Base-by-base conservation (phyloP, 1,284 basidiomycete species). In the Inonotus hispidus region DNA sequence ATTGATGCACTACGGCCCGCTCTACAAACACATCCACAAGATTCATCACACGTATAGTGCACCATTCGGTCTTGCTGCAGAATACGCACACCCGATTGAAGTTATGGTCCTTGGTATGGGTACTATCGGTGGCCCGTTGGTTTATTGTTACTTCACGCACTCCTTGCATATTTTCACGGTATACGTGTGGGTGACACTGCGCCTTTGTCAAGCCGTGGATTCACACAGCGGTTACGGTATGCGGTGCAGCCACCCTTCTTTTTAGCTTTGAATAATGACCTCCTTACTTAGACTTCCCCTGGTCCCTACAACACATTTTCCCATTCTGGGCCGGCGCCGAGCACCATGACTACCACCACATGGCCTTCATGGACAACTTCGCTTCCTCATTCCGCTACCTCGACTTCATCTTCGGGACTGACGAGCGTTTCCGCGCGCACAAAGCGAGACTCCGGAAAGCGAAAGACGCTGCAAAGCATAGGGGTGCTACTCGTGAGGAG, bases 321-420 rank as follows among this genome's bases (percentile, higher is more conserved):
- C 96, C 96, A 2, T 93, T 98, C 83, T 99, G 96, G 96, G 93
- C 94, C 23, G 96, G 97, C 56, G 97, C 96, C 0, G 97, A 99
- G 71, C 95, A 98, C 79, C 95, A 98, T 75, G 95, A 95, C 72
- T 95, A 93, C 83, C 93, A 95, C 74, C 93, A 95, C 76, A 92
- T 93, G 91, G 87, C 90, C 1, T 92, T 92, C 77, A 84, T 84
- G 61, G 92, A 92, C 80, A 95, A 94, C 79, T 95, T 83, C 74
- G 90, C 91, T 16, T 95, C 93, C 38, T 92, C 88, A n/a, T 96
- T 96, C 86, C 84, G 93, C 58, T 95, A 92, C 90, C 93, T 91
- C 78, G 93, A 96, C 73, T 82, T 82, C 67, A 76, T 92, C 66
- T 87, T 90, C 71, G 93, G 93, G 65, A 95, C 93, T 5, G 93